A percentile compares a stretch with the other conserved stretches of the same genome.
phyloP scores from a whole-genome alignment of 75 land plant genomes.

The Azolla pinnata region DNA sequence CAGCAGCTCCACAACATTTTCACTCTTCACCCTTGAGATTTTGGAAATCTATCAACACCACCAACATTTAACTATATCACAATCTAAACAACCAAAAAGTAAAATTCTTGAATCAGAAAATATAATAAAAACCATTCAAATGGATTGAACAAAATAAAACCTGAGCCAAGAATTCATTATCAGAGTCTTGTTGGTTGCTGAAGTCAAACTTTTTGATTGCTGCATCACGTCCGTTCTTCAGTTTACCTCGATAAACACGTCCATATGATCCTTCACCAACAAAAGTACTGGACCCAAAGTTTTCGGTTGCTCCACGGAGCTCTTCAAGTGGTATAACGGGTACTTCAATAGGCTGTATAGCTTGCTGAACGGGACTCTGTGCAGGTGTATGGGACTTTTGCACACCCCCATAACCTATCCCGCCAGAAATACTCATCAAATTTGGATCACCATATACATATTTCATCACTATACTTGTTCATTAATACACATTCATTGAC shows the following conservation, averaged over 20 bases:
- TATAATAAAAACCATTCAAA: not conserved
- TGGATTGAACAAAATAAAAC: slow-evolving; percentile 30
- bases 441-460: too few species aligned
- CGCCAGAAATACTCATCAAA: too few species aligned
- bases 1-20: slow-evolving; percentile 23
- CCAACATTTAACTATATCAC: not conserved
- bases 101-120: not conserved
- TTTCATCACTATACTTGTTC: too few species aligned
- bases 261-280: slow-evolving; percentile 94
- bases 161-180: slow-evolving; percentile 81
- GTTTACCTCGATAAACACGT: slow-evolving; percentile 59
- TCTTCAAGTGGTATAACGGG: slow-evolving; percentile 57
- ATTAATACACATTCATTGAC: too few species aligned
- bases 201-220: slow-evolving; percentile 59
- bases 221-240: slow-evolving; percentile 53
- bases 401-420: not conserved
- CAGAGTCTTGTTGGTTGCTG: not conserved
- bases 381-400: not conserved
- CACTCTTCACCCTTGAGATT: not conserved
- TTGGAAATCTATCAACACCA: not conserved
- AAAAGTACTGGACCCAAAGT: slow-evolving; percentile 56
- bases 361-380: slow-evolving; percentile 14
- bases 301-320: slow-evolving; percentile 59
- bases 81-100: not conserved
- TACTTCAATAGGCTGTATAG: slow-evolving; percentile 26